These are phyloP conservation scores for Paraphoma sp. DNA, from an alignment of 2,329 filamentous ascomycete genomes.

Conservation along the genomic window DNA sequence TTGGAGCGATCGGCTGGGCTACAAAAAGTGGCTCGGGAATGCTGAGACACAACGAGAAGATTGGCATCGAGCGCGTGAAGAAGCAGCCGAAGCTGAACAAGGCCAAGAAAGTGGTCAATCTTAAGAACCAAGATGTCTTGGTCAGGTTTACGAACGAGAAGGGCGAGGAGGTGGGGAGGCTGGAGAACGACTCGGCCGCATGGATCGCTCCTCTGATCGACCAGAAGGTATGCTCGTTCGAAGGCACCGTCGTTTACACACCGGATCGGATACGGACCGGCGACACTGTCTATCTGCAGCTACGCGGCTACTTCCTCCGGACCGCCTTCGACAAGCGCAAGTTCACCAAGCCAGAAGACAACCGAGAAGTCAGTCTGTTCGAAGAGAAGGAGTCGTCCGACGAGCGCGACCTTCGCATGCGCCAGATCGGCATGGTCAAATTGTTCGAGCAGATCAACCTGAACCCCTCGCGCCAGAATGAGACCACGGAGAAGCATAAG, in stretches of 20 bases:
- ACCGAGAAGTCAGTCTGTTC: constrained; percentile 76
- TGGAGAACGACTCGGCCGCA: constrained; percentile 84
- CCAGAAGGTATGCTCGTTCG: constrained; percentile 85
- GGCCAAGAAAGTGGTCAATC: constrained; percentile 57
- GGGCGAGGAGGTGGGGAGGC: constrained; percentile 83
- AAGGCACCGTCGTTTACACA: constrained; percentile 86
- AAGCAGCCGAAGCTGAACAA: constrained; percentile 62
- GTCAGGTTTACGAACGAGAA: constrained; percentile 85
- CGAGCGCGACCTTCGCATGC: constrained; percentile 80
- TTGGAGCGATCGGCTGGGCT: constrained; percentile 91
- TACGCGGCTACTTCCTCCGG: constrained; percentile 77
- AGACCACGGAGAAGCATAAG: constrained; percentile 76
- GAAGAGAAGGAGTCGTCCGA: constrained; percentile 86
- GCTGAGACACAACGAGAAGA: constrained; percentile 79
- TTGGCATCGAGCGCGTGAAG: constrained; percentile 86
- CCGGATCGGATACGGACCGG: constrained; percentile 86
- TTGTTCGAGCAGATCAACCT: constrained; percentile 90
- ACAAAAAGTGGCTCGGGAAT: constrained; percentile 81
- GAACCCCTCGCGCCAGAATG: constrained; percentile 75
- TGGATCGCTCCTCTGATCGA: constrained; percentile 95
- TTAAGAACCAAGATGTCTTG: constrained; percentile 79
- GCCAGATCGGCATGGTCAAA: constrained; percentile 87
- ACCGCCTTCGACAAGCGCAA: constrained; percentile 73
- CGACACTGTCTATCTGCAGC: constrained; percentile 91
- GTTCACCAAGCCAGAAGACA: constrained; percentile 70